Base-by-base conservation (phyloP, 2,329 filamentous ascomycete genomes). In the Colletotrichum coccodes region DNA sequence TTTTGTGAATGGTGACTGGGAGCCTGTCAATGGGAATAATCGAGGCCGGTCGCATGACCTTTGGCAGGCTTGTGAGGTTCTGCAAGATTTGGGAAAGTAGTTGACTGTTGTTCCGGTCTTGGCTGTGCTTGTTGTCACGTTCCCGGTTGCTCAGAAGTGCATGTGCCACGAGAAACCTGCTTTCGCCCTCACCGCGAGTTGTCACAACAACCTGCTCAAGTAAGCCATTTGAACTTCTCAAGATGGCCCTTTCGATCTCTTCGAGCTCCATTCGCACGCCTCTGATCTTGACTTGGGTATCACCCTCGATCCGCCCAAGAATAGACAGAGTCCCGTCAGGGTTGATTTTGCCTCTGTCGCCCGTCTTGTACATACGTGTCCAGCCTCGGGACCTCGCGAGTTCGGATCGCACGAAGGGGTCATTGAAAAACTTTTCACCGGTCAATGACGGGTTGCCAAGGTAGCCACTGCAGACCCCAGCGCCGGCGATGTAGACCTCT, bases 211-310 rank as follows among this genome's bases (percentile, higher is more conserved):
- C 76, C 6, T 73, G 70, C 1, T 65, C 28, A 1, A 78, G n/a
- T 1, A 49, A 23, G 0, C 73, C 75, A 2, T 70, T n/a, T 4
- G 71, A 60, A 7, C 70, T 57, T 7, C 70, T 47, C 32, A 79
- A 14, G 3, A 79, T 70, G 2, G 66, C 68, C 16, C 56, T 59
- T 50, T 75, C 76, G 3, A 79, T 64, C 1, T 88, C 86, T 3
- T 75, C 72, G 0, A 88, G 73, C 14, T 88, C 85, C 28, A 87
- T 79, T 0, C 83, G 78, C 5, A 82, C 58, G 1, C 83, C 84
- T 2, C 78, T 75, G 1, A 87, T 73, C 71, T 87, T 87, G 68
- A 86, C 73, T 52, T 84, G 79, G 1, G 79, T 81, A 57, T 86
- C 82, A 4, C 80, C 82, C 1, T 67, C 74, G 1, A 82, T 78